A percentile compares a stretch with the other conserved stretches of the same genome.
phyloP scores from a whole-genome alignment of 345 rosid species.

The Brassica incana region DNA sequence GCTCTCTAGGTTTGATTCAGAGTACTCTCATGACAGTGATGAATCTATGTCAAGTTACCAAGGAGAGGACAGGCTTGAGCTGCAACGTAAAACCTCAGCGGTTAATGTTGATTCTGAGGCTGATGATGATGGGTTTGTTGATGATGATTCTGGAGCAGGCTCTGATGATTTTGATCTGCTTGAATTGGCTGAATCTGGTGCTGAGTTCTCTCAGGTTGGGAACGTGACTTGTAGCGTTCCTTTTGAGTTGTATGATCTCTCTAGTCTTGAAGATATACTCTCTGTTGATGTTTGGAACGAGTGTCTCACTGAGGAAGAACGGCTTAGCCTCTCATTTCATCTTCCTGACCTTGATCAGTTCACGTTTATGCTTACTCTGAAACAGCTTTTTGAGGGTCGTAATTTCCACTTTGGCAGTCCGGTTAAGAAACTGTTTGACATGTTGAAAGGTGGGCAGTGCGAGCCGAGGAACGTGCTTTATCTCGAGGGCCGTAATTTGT shows the following conservation, averaged over 20 bases:
- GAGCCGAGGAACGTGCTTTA: slow-evolving; percentile 94
- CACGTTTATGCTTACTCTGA: slow-evolving; percentile 62
- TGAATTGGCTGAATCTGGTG: slow-evolving; percentile 84
- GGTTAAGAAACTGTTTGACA: slow-evolving; percentile 68
- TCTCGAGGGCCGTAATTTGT: slow-evolving; percentile 69
- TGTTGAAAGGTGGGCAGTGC: slow-evolving; percentile 92
- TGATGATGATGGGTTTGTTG: slow-evolving; percentile 58
- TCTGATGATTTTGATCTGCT: slow-evolving; percentile 95
- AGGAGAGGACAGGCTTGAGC: slow-evolving; percentile 48
- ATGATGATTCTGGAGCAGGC: slow-evolving; percentile 95
- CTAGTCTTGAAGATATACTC: slow-evolving; percentile 67
- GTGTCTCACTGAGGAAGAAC: slow-evolving; percentile 76
- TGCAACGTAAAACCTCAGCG: slow-evolving; percentile 50
- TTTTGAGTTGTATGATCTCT: slow-evolving; percentile 84
- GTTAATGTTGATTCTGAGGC: slow-evolving; percentile 63
- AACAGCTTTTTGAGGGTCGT: slow-evolving; percentile 70
- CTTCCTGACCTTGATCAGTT: slow-evolving; percentile 87
- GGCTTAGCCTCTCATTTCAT: slow-evolving; percentile 62
- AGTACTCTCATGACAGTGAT: slow-evolving; percentile 75
- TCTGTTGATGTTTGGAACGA: slow-evolving; percentile 98
- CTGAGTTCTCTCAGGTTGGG: slow-evolving; percentile 89
- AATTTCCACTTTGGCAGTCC: slow-evolving; percentile 95
- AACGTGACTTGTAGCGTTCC: slow-evolving; percentile 81
- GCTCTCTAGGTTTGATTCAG: slow-evolving; percentile 76
- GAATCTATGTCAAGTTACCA: slow-evolving; percentile 76